Conservation (phyloP, 2,329 filamentous ascomycete species). For the Geoglossum cookeanum region DNA sequence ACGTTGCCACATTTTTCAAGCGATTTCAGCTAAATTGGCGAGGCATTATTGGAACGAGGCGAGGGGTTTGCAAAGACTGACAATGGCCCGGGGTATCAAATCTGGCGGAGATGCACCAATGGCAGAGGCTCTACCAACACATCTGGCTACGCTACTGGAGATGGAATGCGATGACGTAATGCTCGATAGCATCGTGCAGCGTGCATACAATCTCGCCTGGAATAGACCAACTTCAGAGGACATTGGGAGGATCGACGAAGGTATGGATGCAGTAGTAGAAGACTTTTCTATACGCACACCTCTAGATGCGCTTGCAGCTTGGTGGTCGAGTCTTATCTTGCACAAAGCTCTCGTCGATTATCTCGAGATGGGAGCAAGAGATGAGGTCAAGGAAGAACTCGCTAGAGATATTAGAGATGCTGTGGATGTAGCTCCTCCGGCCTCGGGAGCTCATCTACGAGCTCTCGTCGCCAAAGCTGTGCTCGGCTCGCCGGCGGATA, state of each 20-base stretch:
- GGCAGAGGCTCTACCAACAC: conserved; percentile 52
- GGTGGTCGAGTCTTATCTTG: conserved; percentile 63
- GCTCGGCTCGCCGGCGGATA: conserved; percentile 30
- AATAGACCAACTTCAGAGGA: conserved; percentile 57
- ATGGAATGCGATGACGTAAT: conserved; percentile 70
- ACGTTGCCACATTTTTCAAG: conserved; percentile 43
- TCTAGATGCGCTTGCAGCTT: conserved; percentile 76
- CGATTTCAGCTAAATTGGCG: conserved; percentile 54
- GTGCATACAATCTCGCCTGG: conserved; percentile 79
- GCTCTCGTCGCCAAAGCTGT: conserved; percentile 40
- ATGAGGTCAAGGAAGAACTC: conserved; percentile 23
- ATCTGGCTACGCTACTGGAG: conserved; percentile 57
- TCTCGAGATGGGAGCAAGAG: conserved; percentile 19
- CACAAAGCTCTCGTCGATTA: conserved; percentile 45
- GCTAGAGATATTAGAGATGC: conserved; percentile 45
- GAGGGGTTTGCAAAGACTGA: conserved; percentile 33
- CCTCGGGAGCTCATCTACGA: conserved; percentile 47
- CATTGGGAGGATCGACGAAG: conserved; percentile 41
- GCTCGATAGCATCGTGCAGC: conserved; percentile 56
- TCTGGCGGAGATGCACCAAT: conserved; percentile 26
- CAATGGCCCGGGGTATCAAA: conserved; percentile 17
- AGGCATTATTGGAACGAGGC: conserved; percentile 67
- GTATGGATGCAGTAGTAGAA: conserved; percentile 68
- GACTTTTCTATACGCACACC: conserved; percentile 72
- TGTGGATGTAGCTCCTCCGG: conserved; percentile 54